Evolutionary conservation across 2,329 filamentous ascomycete species (phyloP), one percentile per base, ranked within the genome.

Genomic region (Aspergillus niger): DNA sequence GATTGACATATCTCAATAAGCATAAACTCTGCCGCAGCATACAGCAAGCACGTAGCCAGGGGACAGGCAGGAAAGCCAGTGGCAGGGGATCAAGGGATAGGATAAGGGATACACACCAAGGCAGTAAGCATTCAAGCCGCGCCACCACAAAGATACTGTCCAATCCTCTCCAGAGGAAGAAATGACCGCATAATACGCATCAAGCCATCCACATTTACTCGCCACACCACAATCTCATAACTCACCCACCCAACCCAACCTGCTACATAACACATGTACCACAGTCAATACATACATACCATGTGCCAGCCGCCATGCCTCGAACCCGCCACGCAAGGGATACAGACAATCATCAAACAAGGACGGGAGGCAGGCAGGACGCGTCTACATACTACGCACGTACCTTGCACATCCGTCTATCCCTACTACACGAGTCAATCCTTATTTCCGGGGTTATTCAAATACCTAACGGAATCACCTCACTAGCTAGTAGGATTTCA

Each of bases 51-150:
- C 41, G 3, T 44, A 36, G 32, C 11, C 32, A 36, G 10, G 32
- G 32, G 32, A 36, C 30, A 13, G 30, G 30, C 5, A 36, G 32
- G 28, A 30, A 30, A 36, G 11, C 11, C 32, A 32, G 47, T 17
- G 26, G 47, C 26, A 50, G 26, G 47, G 26, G n/a, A 47, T 55
- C 53, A 43, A 44, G 38, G 38, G 38, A 38, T 54, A 36, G 38
- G 38, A 38, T 54, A 36, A 52, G 28, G 50, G 22, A 53, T 24
- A 17, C 8, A 5, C 32, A 36, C 11, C 32, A 36, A 36, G 32
- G 32, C 11, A 36, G 32, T 36, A 11, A 36, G 13, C 32, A 36
- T 36, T 36, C 32, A 36, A 36, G 32, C 1, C 32, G 32, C 32
- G n/a, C 20, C 51, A 36, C 20, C 32, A 41, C 3, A 36, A 36